These are phyloP conservation scores for Apostasia shenzhenica DNA, from an alignment of 106 monocot species.

Conservation along the genomic window DNA sequence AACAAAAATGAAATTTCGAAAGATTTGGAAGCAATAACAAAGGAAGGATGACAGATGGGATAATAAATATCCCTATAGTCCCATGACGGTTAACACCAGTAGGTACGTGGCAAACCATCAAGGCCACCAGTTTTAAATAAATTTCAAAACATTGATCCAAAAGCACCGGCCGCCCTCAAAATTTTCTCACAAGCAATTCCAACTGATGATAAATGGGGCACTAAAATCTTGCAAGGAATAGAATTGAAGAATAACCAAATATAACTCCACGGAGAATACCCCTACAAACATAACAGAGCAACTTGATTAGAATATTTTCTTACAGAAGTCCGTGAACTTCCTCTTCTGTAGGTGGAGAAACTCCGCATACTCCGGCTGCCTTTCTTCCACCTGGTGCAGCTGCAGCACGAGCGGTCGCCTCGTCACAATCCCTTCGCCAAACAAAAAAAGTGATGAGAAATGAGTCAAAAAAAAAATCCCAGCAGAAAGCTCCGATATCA, in stretches of 20 bases:
- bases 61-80: too few relatives aligned
- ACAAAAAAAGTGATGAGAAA: conserved; percentile 8
- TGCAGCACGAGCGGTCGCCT: conserved; percentile 92
- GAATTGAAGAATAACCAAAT: too few relatives aligned
- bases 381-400: conserved; percentile 70
- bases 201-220: not conserved
- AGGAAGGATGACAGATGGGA: too few relatives aligned
- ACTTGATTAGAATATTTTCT: not conserved
- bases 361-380: conserved; percentile 47
- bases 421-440: conserved; percentile 76
- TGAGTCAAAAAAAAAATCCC: not conserved
- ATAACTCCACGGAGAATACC: too few relatives aligned
- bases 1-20: too few relatives aligned
- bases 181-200: too few relatives aligned
- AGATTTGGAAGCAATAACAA: too few relatives aligned
- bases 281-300: not conserved
- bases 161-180: too few relatives aligned
- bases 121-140: too few relatives aligned
- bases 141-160: too few relatives aligned
- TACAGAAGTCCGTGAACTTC: conserved; percentile 79
- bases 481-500: not conserved
- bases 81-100: too few relatives aligned
- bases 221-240: not conserved
- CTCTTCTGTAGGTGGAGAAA: conserved; percentile 67
- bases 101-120: too few relatives aligned